phyloP scores from a whole-genome alignment of 108 stramenopile species.

The Nitzschia putrida region DNA sequence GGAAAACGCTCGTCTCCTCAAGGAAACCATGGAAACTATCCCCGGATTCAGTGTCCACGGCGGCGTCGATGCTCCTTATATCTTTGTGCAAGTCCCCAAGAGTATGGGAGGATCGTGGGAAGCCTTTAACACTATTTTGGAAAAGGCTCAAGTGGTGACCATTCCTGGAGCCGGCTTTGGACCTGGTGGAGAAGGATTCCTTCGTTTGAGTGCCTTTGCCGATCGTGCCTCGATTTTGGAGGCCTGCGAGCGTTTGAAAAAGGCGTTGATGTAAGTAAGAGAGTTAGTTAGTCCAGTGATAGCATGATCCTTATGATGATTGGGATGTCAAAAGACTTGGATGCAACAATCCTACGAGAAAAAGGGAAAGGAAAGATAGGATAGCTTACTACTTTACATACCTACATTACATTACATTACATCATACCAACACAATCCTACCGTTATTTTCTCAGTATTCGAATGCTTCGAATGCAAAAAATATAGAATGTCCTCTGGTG shows the following conservation, averaged over 20 bases:
- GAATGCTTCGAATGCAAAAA: no score
- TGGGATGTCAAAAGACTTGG: no score
- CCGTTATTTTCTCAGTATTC: no score
- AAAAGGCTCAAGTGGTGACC: conserved; percentile 96
- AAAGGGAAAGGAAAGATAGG: no score
- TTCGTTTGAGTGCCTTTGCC: conserved; percentile 94
- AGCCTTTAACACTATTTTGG: conserved; percentile 89
- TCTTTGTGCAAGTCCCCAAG: conserved; percentile 92
- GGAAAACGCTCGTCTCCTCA: conserved; percentile 90
- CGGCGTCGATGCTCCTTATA: conserved; percentile 93
- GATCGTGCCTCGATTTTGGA: conserved; percentile 86
- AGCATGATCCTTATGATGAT: no score
- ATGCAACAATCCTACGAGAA: no score
- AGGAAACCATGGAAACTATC: conserved; percentile 80
- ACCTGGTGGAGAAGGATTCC: conserved; percentile 96
- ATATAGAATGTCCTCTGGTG: no score
- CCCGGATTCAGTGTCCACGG: conserved; percentile 86
- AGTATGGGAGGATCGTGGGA: conserved; percentile 88
- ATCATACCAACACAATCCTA: no score
- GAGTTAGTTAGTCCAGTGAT: no score
- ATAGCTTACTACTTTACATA: no score
- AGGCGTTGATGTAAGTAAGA: background rate
- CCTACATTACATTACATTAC: no score
- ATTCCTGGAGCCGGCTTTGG: conserved; percentile 98
- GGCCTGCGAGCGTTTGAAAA: conserved; percentile 81